Percentiles rank a stretch among this genome's conserved stretches.
Conservation (phyloP, 2,329 filamentous ascomycete species). For the Allantophomopsis lycopodina region DNA sequence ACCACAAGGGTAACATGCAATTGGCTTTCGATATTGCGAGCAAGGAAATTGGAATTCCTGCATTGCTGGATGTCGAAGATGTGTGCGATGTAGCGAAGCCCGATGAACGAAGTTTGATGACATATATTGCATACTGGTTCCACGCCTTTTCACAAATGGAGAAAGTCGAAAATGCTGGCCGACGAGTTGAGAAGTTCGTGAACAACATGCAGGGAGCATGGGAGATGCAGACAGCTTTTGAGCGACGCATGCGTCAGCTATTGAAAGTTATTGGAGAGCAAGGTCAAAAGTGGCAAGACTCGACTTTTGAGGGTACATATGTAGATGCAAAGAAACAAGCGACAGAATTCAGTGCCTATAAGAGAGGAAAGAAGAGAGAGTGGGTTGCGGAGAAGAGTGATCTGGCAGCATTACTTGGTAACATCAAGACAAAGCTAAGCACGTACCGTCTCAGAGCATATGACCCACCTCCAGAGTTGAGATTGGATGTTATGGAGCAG, state of each 20-base stretch:
- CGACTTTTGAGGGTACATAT: slow-evolving; percentile 85
- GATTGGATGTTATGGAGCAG: slow-evolving; percentile 66
- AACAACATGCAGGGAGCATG: slow-evolving; percentile 98
- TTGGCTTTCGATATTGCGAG: slow-evolving; percentile 92
- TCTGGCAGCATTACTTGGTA: slow-evolving; percentile 79
- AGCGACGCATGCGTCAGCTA: slow-evolving; percentile 77
- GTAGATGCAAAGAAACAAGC: slow-evolving; percentile 82
- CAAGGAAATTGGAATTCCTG: slow-evolving; percentile 93
- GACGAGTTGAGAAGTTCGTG: slow-evolving; percentile 95
- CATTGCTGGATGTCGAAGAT: slow-evolving; percentile 92
- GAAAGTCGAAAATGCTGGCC: slow-evolving; percentile 91
- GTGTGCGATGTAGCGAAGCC: slow-evolving; percentile 94
- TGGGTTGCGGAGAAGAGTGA: slow-evolving; percentile 99
- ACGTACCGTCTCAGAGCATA: slow-evolving; percentile 89
- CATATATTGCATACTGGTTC: slow-evolving; percentile 99
- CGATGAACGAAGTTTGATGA: slow-evolving; percentile 95
- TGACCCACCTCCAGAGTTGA: slow-evolving; percentile 73
- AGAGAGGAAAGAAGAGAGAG: slow-evolving; percentile 75
- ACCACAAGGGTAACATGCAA: slow-evolving; percentile 96
- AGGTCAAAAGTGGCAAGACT: slow-evolving; percentile 60
- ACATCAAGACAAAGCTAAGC: slow-evolving; percentile 97
- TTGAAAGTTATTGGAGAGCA: slow-evolving; percentile 63
- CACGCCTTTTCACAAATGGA: slow-evolving; percentile 99
- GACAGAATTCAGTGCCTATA: slow-evolving; percentile 73
- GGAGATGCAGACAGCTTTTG: slow-evolving; percentile 98